Evolutionary conservation across 495 filamentous ascomycete species (phyloP), one percentile per base, ranked within the genome.

Genomic region (Neurospora sp.): DNA sequence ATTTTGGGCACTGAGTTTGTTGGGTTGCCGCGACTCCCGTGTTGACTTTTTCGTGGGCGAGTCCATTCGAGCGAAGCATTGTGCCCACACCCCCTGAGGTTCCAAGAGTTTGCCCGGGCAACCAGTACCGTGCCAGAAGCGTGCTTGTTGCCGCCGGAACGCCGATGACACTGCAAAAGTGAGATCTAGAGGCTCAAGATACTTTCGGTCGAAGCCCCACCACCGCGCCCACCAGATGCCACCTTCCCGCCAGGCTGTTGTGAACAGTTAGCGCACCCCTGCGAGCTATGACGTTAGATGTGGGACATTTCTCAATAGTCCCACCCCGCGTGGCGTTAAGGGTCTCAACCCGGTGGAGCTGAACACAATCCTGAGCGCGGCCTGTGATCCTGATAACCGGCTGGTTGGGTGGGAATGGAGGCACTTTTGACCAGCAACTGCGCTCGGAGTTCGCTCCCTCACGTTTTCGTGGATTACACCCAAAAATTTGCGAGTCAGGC

Each of bases 111-210:
- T 14, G 20, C 12, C 54, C 20, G 12, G 12, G 3, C 54, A 18
- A 16, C 54, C 23, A 66, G 54, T 66, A 35, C 12, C 1, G 54
- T 66, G 54, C 14, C 4, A 10, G 48, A 27, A 27, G 48, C 9
- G 10, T 59, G 8, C 48, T 16, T 16, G 27, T 9, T 35, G 54
- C 23, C 27, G 54, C 14, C 27, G 12, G 7, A 66, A 66, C 12
- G 23, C 62, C 76, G 76, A 78, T 78, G 59, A 72, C 75, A 74
- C 73, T 35, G 73, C 72, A 75, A 78, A 78, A 78, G 37, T 39
- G 35, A 75, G 76, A 78, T 78, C 75, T 73, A 35, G 54, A 66
- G 54, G 54, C 54, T 66, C 54, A 66, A 66, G 54, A 66, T 66
- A 66, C 54, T 66, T 66, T 35, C 2, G 14, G 54, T 35, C 54